Conservation (phyloP, 306 rosid species). For the Fragaria ananassa region DNA sequence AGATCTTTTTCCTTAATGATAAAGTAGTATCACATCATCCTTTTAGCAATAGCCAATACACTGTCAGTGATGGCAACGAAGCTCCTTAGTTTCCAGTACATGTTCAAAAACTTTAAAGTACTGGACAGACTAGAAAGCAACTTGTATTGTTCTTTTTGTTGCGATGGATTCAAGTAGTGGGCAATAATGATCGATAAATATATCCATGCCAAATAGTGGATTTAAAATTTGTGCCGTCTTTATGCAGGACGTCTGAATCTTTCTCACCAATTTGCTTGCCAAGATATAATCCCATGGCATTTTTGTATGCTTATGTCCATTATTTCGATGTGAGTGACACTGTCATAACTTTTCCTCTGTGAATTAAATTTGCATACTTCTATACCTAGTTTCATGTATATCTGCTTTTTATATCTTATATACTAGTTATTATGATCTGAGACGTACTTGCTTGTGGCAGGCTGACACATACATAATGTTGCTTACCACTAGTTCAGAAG, state of each 20-base stretch:
- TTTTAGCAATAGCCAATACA: not conserved
- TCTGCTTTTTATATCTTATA: not conserved
- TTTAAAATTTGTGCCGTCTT: slow-evolving; percentile 17
- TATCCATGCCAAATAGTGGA: slow-evolving; percentile 5
- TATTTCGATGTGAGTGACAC: slow-evolving; percentile 73
- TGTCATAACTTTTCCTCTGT: not conserved
- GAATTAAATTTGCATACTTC: not conserved
- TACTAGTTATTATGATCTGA: slow-evolving; percentile 4
- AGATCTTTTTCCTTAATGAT: not conserved
- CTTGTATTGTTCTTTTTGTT: not conserved
- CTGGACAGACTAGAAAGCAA: not conserved
- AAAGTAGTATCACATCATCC: not conserved
- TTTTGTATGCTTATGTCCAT: slow-evolving; percentile 85
- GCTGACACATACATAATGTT: slow-evolving; percentile 78
- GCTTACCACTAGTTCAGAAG: slow-evolving; percentile 80
- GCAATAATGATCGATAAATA: not conserved
- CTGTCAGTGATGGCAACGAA: slow-evolving; percentile 3
- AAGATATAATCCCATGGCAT: slow-evolving; percentile 91
- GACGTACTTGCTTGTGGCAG: slow-evolving; percentile 44
- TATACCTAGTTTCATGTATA: not conserved
- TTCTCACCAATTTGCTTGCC: slow-evolving; percentile 97
- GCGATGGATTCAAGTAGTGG: not conserved
- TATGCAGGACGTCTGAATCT: slow-evolving; percentile 92
- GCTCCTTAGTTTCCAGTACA: not conserved
- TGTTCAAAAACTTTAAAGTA: not conserved